Evolutionary conservation across 2,329 filamentous ascomycete genomes (phyloP), one percentile per base, ranked within the genome.

Genomic region (Stagonosporopsis rhizophila): DNA sequence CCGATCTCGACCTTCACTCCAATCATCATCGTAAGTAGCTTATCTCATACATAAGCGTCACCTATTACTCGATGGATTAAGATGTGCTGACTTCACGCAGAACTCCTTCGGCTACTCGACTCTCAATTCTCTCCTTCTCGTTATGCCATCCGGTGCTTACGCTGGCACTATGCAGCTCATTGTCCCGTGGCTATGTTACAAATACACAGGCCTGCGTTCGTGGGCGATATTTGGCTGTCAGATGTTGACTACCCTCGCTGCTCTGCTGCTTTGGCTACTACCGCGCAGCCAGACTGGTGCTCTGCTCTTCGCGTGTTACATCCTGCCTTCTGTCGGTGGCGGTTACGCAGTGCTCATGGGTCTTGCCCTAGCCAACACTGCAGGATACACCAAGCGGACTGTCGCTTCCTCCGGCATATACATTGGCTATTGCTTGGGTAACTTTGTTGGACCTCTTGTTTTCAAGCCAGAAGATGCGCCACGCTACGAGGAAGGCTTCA

Each of bases 321-420:
- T 82, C 37, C 62, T 83, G 5, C 77, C 80, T 0, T 78, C 76
- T 12, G 69, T 70, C 20, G 75, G 75, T 2, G 80, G 74, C 3
- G 79, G 77, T 0, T 84, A 83, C 56, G 80, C 78, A 0, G 77
- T 83, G 5, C 67, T 82, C 0, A 81, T 84, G 73, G 79, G 78
- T 1, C 65, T 81, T 12, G 75, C 77, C 39, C 74, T 80, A 32
- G 79, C 80, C 35, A 82, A 83, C 56, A 81, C 77, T 7, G 79
- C 81, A 1, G 81, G 81, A 1, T 82, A 52, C 9, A 53, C 44
- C 14, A 82, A 83, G 67, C 69, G 79, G 1, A 77, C 77, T 1
- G 68, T 82, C 3, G 75, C 76, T 3, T 79, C 79, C 0, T 79
- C 79, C 1, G 80, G 80, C 0, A 67, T 82, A 9, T 82, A 80